Base-by-base conservation (phyloP, 1,284 basidiomycete genomes). In the Crucibulum cyathiforme region DNA sequence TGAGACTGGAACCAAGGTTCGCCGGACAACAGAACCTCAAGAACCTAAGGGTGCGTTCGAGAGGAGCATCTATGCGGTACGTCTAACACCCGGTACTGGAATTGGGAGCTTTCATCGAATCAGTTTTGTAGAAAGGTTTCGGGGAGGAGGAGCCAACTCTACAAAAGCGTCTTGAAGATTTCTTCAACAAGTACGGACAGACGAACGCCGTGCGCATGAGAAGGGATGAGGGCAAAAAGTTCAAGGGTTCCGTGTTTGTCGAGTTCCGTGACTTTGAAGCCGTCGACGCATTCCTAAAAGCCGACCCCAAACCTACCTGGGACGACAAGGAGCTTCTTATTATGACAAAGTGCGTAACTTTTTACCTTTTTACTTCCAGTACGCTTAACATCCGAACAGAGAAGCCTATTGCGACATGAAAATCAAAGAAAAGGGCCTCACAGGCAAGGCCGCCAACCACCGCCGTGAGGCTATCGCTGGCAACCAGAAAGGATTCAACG, bases 391-490 rank as follows among this genome's bases (percentile, higher is more conserved):
- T 47, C 41, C 35, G 15, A 35, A 34, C 66, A 94, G 93, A 74
- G 90, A 92, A 63, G 94, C 83, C 7, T 99, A 98, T 77, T 95
- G 95, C 71, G 88, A 94, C 66, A 97, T 96, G 95, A 99, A 98
- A 81, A 94, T 96, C 78, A 92, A 94, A 78, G 96, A 98, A 80
- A 98, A 98, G 78, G 95, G 95, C 8, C 80, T 93, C 43, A 89
- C 80, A 43, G 90, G 88, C 59, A 90, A 87, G 73, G 85, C 82
- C 35, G 89, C 87, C 31, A 77, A 79, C 49, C 74, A 82, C 64
- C 83, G 85, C 62, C 84, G 84, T 61, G 84, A 88, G 39, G 74
- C 78, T 38, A 81, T 85, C 53, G 77, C 82, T n/a, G 77, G 41
- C 41, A 49, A 78, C 52, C 79, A 81, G 36, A 81, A 82, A 36